A percentile compares a stretch with the other conserved stretches of the same genome.
Conservation (phyloP, 768 basidiomycete genomes). For the Boletales sp. region DNA sequence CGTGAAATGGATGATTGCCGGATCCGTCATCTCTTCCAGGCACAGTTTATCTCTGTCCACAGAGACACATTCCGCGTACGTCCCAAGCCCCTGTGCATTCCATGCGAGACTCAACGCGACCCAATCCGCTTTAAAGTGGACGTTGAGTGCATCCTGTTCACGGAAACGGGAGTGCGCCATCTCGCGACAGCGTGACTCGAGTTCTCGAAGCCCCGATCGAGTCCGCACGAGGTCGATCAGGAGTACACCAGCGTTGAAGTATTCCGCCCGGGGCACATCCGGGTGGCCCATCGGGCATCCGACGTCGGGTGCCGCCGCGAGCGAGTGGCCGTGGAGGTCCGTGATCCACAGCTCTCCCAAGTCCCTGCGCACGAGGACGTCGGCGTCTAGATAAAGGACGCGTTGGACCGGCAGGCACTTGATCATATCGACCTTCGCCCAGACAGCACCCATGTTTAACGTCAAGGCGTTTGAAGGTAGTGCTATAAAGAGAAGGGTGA, state of each 20-base stretch:
- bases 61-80: conserved; percentile 40
- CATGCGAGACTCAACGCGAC: conserved; percentile 38
- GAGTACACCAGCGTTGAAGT: conserved; percentile 58
- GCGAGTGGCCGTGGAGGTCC: conserved; percentile 37
- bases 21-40: conserved; percentile 36
- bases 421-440: conserved; percentile 52
- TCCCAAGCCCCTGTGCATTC: conserved; percentile 58
- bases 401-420: conserved; percentile 45
- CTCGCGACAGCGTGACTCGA: conserved; percentile 23
- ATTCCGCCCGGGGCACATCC: conserved; percentile 29
- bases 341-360: conserved; percentile 43
- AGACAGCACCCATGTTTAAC: conserved; percentile 30
- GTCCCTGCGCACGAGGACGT: conserved; percentile 42
- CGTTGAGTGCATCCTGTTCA: conserved; percentile 54
- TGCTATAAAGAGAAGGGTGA: conserved; percentile 42
- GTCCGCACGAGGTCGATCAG: conserved; percentile 45
- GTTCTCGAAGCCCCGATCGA: conserved; percentile 24
- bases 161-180: conserved; percentile 31
- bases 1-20: conserved; percentile 54
- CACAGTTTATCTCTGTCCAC: conserved; percentile 33
- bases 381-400: conserved; percentile 51
- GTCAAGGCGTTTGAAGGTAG: conserved; percentile 32
- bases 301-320: conserved; percentile 48
- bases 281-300: conserved; percentile 48
- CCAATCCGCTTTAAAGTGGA: conserved; percentile 44